These are phyloP conservation scores for Colletotrichum aenigma DNA, from an alignment of 2,329 filamentous ascomycete species.

Conservation along the genomic window DNA sequence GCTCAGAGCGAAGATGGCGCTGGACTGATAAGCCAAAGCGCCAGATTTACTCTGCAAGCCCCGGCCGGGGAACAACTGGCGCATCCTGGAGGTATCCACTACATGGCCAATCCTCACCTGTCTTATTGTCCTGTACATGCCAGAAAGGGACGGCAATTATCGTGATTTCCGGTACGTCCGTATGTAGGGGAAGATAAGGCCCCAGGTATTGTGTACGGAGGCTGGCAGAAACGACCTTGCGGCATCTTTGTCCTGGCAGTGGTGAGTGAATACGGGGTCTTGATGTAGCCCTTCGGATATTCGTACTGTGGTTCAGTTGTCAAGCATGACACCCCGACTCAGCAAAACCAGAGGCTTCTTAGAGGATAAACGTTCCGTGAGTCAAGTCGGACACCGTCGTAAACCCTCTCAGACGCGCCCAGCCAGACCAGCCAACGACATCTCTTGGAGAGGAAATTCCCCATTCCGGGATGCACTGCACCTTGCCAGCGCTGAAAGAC, in stretches of 20 bases:
- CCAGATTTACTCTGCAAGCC: slow-evolving; percentile 15
- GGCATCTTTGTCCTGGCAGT: neutral
- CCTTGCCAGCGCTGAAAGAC: neutral
- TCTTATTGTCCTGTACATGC: neutral
- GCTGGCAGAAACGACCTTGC: neutral
- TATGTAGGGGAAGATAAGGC: neutral
- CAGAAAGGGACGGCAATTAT: neutral
- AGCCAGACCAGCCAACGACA: neutral
- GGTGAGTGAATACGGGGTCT: neutral
- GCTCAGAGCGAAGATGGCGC: slow-evolving; percentile 10
- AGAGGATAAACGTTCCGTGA: neutral
- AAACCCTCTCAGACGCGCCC: neutral
- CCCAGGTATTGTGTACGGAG: neutral
- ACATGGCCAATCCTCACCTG: neutral
- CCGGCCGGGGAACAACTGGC: slow-evolving; percentile 2
- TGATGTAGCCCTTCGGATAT: neutral
- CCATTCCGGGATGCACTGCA: neutral
- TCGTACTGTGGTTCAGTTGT: neutral
- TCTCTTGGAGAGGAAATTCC: neutral
- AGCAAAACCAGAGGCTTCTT: neutral
- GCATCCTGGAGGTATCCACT: neutral
- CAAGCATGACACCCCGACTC: neutral
- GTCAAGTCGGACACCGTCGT: neutral
- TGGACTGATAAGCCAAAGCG: slow-evolving; percentile 21
- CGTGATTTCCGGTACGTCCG: neutral